Conservation (phyloP, 495 filamentous ascomycete genomes). For the Pyrenula aspistea region DNA sequence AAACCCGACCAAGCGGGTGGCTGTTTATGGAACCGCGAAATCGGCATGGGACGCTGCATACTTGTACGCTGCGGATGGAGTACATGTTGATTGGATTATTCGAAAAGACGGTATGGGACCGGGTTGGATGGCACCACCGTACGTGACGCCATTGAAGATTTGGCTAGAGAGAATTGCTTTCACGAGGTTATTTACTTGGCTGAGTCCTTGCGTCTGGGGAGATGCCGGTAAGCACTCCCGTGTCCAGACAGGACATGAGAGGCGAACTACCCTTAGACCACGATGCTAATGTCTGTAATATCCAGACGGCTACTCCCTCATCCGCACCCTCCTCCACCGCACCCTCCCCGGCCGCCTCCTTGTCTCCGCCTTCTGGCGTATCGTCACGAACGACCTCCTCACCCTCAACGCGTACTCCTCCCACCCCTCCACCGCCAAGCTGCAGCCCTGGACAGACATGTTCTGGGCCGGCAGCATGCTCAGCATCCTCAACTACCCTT, state of each 20-base stretch:
- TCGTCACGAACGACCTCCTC: constrained; percentile 47
- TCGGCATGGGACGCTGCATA: constrained; percentile 17
- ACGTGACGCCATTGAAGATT: constrained; percentile 46
- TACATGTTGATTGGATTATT: constrained; percentile 33
- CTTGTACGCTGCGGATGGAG: constrained; percentile 16
- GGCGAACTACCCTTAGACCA: no score
- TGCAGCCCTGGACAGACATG: constrained; percentile 49
- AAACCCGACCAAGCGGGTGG: constrained; percentile 1
- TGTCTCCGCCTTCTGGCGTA: constrained; percentile 50
- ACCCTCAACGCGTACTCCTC: constrained; percentile 43
- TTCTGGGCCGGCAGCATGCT: constrained; percentile 54
- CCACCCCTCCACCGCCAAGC: constrained; percentile 50
- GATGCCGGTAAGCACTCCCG: constrained; percentile 14
- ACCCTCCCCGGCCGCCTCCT: constrained; percentile 56
- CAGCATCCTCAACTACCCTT: constrained; percentile 59
- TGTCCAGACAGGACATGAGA: no score
- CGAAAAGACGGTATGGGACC: constrained; percentile 22
- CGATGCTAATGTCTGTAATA: not conserved
- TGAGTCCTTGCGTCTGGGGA: constrained; percentile 53
- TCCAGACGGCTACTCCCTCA: constrained; percentile 25
- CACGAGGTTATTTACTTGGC: constrained; percentile 52
- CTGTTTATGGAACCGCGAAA: constrained; percentile 13
- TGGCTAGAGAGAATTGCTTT: constrained; percentile 55
- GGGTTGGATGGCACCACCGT: constrained; percentile 54
- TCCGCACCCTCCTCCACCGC: constrained; percentile 49